Evolutionary conservation across 1,284 basidiomycete genomes (phyloP).

Genomic region (Leccinum angustisporum): DNA sequence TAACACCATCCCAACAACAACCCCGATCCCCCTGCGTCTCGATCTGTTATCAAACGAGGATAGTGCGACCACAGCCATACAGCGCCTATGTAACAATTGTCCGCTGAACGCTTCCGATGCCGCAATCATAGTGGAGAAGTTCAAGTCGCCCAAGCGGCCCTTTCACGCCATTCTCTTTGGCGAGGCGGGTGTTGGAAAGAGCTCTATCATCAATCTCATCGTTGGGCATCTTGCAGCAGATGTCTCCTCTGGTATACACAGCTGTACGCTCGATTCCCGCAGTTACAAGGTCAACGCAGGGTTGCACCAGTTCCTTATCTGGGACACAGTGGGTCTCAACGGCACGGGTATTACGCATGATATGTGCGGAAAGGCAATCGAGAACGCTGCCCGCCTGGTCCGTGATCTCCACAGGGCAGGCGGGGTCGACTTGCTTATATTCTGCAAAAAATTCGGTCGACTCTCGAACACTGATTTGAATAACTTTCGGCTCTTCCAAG

Average conservation of each 20-base stretch:
- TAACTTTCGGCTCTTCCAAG: conserved; percentile 37
- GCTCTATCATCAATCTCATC: conserved; percentile 31
- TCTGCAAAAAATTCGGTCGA: conserved; percentile 33
- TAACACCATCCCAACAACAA: conserved; percentile 1
- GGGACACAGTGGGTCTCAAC: conserved; percentile 38
- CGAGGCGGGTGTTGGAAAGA: conserved; percentile 31
- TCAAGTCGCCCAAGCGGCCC: conserved; percentile 16
- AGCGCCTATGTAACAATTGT: conserved; percentile 15
- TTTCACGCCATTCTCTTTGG: conserved; percentile 29
- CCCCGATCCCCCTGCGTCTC: conserved; percentile 10
- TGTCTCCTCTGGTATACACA: conserved; percentile 13
- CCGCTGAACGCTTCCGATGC: conserved; percentile 16
- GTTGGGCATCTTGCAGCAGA: conserved; percentile 15
- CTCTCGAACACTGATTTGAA: conserved; percentile 28
- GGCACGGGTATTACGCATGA: conserved; percentile 9
- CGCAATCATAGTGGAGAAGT: conserved; percentile 14
- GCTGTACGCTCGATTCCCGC: conserved; percentile 26
- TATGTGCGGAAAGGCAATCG: conserved; percentile 30
- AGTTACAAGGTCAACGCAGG: conserved; percentile 23
- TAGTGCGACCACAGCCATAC: background rate
- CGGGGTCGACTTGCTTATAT: conserved; percentile 40
- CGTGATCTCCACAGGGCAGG: conserved; percentile 27
- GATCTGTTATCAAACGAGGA: conserved; percentile 15
- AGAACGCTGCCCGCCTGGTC: conserved; percentile 36
- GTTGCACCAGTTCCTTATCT: conserved; percentile 29